A percentile compares a stretch with the other conserved stretches of the same genome.
Conservation (phyloP, 2,329 filamentous ascomycete genomes). For the Verticillium nubilum region DNA sequence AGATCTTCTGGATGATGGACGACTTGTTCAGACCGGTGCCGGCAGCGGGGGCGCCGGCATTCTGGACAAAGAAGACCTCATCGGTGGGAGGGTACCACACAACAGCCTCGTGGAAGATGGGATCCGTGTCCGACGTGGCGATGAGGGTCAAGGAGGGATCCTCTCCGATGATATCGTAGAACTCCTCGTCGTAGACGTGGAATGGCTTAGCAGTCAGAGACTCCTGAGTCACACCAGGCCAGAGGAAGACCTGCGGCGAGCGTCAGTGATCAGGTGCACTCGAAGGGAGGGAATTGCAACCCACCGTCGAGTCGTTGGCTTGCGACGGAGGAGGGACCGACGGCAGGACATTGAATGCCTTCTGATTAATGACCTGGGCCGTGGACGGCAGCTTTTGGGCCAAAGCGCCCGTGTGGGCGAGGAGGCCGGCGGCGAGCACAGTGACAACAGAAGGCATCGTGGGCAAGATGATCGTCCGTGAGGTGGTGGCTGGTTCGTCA, state of each 20-base stretch:
- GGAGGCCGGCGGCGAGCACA: slow-evolving; percentile 3
- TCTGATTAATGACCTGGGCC: slow-evolving; percentile 38
- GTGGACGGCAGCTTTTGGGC: slow-evolving; percentile 3
- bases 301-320: slow-evolving; percentile 30
- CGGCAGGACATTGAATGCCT: slow-evolving; percentile 34
- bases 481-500: not conserved
- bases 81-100: slow-evolving; percentile 44
- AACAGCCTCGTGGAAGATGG: slow-evolving; percentile 51
- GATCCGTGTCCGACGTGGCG: slow-evolving; percentile 35
- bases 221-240: slow-evolving; percentile 34
- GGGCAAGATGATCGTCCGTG: not conserved
- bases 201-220: slow-evolving; percentile 32
- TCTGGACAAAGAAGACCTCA: slow-evolving; percentile 50
- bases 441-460: not conserved
- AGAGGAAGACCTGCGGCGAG: slow-evolving; percentile 29
- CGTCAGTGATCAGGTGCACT: not conserved
- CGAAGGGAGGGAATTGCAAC: slow-evolving; percentile 1
- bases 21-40: slow-evolving; percentile 48
- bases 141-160: slow-evolving; percentile 45
- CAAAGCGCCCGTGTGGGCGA: slow-evolving; percentile 16
- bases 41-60: slow-evolving; percentile 38
- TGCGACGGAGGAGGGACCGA: slow-evolving; percentile 29
- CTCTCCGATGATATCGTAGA: slow-evolving; percentile 41
- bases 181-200: slow-evolving; percentile 44
- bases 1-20: slow-evolving; percentile 44